phyloP scores from a whole-genome alignment of 2,329 filamentous ascomycete species.

The Sarocladium oryzae region DNA sequence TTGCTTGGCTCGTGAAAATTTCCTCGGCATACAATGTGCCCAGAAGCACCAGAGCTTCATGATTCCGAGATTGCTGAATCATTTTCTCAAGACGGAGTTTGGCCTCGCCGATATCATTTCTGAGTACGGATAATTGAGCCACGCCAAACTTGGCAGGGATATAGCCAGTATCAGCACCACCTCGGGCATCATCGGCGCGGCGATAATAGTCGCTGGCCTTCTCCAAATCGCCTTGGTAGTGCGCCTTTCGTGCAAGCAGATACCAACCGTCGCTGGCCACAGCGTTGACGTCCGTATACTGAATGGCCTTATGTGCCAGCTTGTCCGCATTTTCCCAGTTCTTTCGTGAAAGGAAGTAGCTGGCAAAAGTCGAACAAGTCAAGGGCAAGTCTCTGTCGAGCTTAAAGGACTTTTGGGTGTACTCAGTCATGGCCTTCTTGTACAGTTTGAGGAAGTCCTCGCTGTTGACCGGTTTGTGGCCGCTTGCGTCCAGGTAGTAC shows the following conservation, averaged over 20 bases:
- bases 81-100: constrained; percentile 95
- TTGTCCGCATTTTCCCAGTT: constrained; percentile 75
- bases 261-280: constrained; percentile 99
- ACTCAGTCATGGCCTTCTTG: constrained; percentile 90
- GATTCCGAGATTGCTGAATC: constrained; percentile 71
- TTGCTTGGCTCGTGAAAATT: constrained; percentile 71
- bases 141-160: constrained; percentile 91
- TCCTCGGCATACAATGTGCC: constrained; percentile 93
- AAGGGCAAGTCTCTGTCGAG: constrained; percentile 85
- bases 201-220: constrained; percentile 82
- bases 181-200: constrained; percentile 83
- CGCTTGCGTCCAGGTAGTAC: constrained; percentile 82
- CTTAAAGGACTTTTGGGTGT: constrained; percentile 91
- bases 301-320: constrained; percentile 86
- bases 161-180: constrained; percentile 84
- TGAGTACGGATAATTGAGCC: constrained; percentile 80
- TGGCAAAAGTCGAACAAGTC: constrained; percentile 83
- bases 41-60: constrained; percentile 87
- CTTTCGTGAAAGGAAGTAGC: constrained; percentile 82
- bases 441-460: constrained; percentile 79
- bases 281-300: constrained; percentile 91
- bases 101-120: constrained; percentile 80
- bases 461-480: constrained; percentile 74
- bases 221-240: constrained; percentile 68
- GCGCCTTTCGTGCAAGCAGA: constrained; percentile 82